Base-by-base conservation (phyloP, 2,329 filamentous ascomycete genomes). In the Shiraia sp. region DNA sequence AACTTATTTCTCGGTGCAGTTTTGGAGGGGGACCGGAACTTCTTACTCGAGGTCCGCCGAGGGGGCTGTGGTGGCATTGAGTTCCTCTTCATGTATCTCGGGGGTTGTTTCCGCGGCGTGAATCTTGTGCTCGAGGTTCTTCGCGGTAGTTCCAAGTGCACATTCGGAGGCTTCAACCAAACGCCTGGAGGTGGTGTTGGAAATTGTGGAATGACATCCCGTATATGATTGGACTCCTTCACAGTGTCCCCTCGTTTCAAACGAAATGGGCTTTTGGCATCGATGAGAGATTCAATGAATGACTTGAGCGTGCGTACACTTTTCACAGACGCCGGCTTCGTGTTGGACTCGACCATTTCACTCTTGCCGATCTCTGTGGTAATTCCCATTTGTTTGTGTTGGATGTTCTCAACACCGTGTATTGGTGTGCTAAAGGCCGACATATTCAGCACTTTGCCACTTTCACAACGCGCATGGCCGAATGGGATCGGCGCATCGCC, bases 171-270 rank as follows among this genome's bases (percentile, higher is more conserved):
- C 30, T 39, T 45, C 13, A 48, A 27, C 44, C 49, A 46, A 9
- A 37, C 46, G 16, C 39, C 42, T 10, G 53, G 42, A 5, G 55
- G 54, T 25, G 55, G 50, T 14, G 46, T 40, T 16, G 53, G 54
- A 54, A 54, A 59, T 3, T 52, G 33, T 17, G 47, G 42, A 22
- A 47, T 49, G 8, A 57, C 33, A 2, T 52, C 53, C 10, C 49
- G 28, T 15, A 49, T 56, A 15, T 54, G n/a, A 26, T 51, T 56
- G 22, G 29, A 36, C 28, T 45, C 42, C 31, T 48, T 57, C 27
- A 50, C 32, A 7, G 61, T 61, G 25, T 60, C 51, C 10, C 55
- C 58, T n/a, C 53, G 55, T 40, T 59, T 66, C 13, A 64, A 37
- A 7, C 55, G 55, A 29, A 65, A 65, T 9, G 64, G 61, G 29